Evolutionary conservation across 1,139 yeast genomes (phyloP).

Genomic region (Debaryomycetaceae sp.): DNA sequence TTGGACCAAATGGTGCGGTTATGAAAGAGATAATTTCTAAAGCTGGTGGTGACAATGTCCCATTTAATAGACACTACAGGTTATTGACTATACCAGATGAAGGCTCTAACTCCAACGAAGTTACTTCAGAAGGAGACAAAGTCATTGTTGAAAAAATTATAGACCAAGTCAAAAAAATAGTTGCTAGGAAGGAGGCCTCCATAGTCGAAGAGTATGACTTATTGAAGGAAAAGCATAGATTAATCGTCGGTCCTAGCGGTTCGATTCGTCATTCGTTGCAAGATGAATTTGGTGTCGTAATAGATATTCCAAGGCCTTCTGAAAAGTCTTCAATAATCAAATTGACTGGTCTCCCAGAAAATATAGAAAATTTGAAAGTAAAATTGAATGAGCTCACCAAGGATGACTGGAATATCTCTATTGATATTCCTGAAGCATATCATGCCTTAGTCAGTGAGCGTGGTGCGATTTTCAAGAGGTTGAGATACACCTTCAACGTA

Average conservation of each 20-base stretch:
- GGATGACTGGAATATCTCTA: conserved; percentile 44
- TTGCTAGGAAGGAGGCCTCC: conserved; percentile 63
- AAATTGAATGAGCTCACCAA: conserved; percentile 52
- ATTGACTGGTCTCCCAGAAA: conserved; percentile 61
- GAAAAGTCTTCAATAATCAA: conserved; percentile 44
- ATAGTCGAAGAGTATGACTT: conserved; percentile 56
- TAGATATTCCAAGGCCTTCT: conserved; percentile 67
- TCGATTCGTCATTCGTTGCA: conserved; percentile 70
- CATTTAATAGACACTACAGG: conserved; percentile 48
- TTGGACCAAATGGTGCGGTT: conserved; percentile 78
- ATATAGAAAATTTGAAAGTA: conserved; percentile 53
- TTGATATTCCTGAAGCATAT: conserved; percentile 55
- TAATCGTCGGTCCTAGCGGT: conserved; percentile 82
- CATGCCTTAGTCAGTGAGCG: conserved; percentile 66
- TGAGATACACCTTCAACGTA: conserved; percentile 54
- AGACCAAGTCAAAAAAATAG: conserved; percentile 60
- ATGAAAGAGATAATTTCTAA: conserved; percentile 71
- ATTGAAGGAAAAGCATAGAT: conserved; percentile 72
- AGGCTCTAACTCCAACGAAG: conserved; percentile 57
- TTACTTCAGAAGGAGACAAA: conserved; percentile 75
- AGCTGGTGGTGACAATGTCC: conserved; percentile 71
- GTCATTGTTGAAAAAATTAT: conserved; percentile 68
- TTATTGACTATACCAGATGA: conserved; percentile 75
- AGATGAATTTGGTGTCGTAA: conserved; percentile 58
- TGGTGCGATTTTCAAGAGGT: conserved; percentile 61